Conservation (phyloP, 805 yeast species). For the Priceomyces carsonii region DNA sequence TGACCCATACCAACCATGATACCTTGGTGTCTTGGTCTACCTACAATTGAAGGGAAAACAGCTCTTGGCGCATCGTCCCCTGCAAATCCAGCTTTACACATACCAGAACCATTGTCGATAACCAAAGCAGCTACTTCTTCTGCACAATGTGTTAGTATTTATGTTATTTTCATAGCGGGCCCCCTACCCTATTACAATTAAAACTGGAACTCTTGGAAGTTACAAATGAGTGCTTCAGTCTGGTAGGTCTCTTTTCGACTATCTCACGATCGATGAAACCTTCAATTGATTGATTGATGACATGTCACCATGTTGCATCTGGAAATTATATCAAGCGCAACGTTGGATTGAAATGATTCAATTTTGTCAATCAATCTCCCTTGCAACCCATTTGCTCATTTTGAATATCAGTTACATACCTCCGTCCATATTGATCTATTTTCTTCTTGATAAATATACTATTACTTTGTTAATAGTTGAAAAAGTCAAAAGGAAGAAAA, state of each 20-base stretch:
- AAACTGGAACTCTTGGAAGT: too few species aligned
- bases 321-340: too few species aligned
- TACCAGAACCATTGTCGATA: conserved; percentile 99
- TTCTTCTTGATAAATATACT: conserved; percentile 7
- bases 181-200: too few species aligned
- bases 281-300: too few species aligned
- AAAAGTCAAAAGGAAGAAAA: conserved; percentile 8
- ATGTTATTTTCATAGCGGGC: too few species aligned
- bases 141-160: conserved; percentile 23
- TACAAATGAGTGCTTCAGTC: too few species aligned
- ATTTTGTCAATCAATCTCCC: too few species aligned
- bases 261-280: too few species aligned
- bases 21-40: conserved; percentile 99
- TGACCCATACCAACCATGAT: conserved; percentile 99
- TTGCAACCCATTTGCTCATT: too few species aligned
- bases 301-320: too few species aligned
- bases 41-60: conserved; percentile 99
- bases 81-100: conserved; percentile 99
- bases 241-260: too few species aligned
- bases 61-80: conserved; percentile 99
- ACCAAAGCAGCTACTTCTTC: conserved; percentile 65
- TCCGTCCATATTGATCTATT: conserved; percentile 53
- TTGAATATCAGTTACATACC: conserved; percentile 59
- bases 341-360: too few species aligned
- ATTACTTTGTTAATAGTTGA: conserved; percentile 7